These are phyloP conservation scores for Xerocomellus dryophilus DNA, from an alignment of 768 basidiomycete genomes.

Conservation along the genomic window DNA sequence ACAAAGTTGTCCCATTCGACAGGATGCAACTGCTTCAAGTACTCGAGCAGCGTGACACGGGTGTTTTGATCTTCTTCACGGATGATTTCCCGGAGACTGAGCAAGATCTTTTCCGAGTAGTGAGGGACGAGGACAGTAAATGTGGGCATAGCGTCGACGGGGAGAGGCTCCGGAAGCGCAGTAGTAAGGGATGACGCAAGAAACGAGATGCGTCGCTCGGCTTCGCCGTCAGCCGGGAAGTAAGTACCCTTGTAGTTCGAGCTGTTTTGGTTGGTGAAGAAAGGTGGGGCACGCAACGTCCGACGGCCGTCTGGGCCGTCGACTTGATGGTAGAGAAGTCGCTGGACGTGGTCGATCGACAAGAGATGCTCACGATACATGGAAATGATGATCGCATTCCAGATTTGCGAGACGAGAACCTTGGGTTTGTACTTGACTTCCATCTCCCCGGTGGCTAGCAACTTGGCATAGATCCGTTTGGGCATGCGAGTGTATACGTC, in stretches of 20 bases:
- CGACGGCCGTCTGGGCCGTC: slow-evolving; percentile 87
- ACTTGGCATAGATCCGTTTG: slow-evolving; percentile 96
- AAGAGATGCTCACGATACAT: slow-evolving; percentile 99
- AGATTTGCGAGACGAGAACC: slow-evolving; percentile 97
- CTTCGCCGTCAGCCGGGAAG: slow-evolving; percentile 93
- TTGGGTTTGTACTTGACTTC: slow-evolving; percentile 99
- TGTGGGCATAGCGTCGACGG: slow-evolving; percentile 98
- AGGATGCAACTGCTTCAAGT: slow-evolving; percentile 96
- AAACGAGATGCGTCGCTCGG: slow-evolving; percentile 97
- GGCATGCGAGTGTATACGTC: slow-evolving; percentile 95
- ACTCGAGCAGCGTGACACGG: slow-evolving; percentile 94
- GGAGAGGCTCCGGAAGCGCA: slow-evolving; percentile 89
- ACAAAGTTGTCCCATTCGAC: slow-evolving; percentile 99
- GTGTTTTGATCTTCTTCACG: slow-evolving; percentile 96
- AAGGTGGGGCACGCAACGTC: slow-evolving; percentile 92
- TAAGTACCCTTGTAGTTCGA: slow-evolving; percentile 74
- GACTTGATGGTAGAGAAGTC: slow-evolving; percentile 94
- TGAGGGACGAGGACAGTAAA: slow-evolving; percentile 99
- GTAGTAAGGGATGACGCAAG: slow-evolving; percentile 98
- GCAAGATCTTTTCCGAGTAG: slow-evolving; percentile 97
- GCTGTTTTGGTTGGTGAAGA: slow-evolving; percentile 91
- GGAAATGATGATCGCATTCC: slow-evolving; percentile 99
- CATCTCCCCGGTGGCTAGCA: slow-evolving; percentile 95
- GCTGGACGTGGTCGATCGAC: slow-evolving; percentile 97
- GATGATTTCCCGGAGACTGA: slow-evolving; percentile 96